A percentile compares a stretch with the other conserved stretches of the same genome.
Evolutionary conservation across 139 green algal genomes (phyloP).

Genomic region (Trebouxia sp.): DNA sequence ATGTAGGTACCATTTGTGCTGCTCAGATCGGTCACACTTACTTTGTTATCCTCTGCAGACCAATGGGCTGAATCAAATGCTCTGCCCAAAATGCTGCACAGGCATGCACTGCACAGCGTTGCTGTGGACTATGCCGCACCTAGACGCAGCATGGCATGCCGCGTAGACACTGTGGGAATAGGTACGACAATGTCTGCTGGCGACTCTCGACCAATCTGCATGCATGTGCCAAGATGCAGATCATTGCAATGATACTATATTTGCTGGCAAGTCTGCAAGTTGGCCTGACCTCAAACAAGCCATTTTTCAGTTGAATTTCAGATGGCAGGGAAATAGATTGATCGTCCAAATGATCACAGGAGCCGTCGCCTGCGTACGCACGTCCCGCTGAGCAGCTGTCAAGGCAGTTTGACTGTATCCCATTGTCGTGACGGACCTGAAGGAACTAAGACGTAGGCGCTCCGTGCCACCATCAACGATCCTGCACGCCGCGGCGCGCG

Average conservation of each 20-base stretch:
- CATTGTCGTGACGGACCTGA: background rate
- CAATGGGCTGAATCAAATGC: too few species aligned
- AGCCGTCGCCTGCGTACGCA: constrained; percentile 1
- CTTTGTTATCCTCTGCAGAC: constrained; percentile 41
- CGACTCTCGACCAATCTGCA: constrained; percentile 45
- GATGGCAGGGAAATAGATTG: background rate
- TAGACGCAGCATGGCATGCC: constrained; percentile 51
- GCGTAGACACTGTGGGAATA: constrained; percentile 49
- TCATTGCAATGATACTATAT: background rate
- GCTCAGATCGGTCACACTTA: constrained; percentile 60
- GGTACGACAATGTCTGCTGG: constrained; percentile 55
- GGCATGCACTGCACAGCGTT: too few species aligned
- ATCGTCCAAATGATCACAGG: constrained; percentile 16
- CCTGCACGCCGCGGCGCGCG: background rate
- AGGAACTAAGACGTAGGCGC: background rate
- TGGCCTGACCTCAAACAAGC: background rate
- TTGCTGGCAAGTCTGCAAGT: too few species aligned
- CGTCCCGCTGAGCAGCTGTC: too few species aligned
- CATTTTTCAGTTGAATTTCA: background rate
- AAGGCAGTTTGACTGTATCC: too few species aligned
- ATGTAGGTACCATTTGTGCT: constrained; percentile 72
- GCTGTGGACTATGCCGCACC: constrained; percentile 11
- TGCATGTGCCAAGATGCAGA: background rate
- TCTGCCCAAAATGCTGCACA: too few species aligned
- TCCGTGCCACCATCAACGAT: background rate